A percentile compares a stretch with the other conserved stretches of the same genome.
Conservation (phyloP, 257 asterid genomes). For the Paulownia fortunei region DNA sequence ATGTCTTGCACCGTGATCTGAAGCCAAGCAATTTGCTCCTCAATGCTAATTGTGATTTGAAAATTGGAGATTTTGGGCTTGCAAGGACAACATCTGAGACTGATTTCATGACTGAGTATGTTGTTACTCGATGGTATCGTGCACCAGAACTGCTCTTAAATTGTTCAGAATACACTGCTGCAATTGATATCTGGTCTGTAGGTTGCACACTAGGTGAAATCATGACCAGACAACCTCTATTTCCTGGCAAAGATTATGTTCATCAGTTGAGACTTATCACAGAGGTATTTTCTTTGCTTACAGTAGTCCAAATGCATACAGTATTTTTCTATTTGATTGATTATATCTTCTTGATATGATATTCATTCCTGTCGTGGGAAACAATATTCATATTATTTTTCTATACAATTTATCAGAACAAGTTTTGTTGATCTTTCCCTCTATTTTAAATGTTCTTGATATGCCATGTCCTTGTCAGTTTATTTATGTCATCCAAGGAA, state of each 20-base stretch:
- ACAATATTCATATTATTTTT: not conserved
- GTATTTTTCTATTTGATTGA: not conserved
- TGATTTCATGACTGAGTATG: constrained; percentile 95
- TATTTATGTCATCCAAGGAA: not conserved
- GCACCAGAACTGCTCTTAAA: constrained; percentile 91
- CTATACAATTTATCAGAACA: not conserved
- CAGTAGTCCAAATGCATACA: not conserved
- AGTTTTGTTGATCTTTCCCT: too few species aligned
- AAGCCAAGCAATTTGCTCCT: constrained; percentile 88
- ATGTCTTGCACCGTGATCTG: constrained; percentile 87
- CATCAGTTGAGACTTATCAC: constrained; percentile 93
- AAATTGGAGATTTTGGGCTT: constrained; percentile 90
- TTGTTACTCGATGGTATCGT: constrained; percentile 93
- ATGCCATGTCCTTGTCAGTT: not conserved
- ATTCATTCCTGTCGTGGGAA: not conserved
- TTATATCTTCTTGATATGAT: not conserved
- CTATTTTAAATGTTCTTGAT: too few species aligned
- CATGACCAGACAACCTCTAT: constrained; percentile 83
- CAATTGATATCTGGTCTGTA: constrained; percentile 94
- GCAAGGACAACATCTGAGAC: constrained; percentile 97
- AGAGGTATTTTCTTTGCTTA: constrained; percentile 56
- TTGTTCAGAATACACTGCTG: constrained; percentile 90
- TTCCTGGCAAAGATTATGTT: constrained; percentile 89
- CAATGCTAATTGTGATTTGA: constrained; percentile 80
- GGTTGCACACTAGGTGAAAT: constrained; percentile 96